Evolutionary conservation across 139 green algal species (phyloP).

Genomic region (Mesostigma viride): DNA sequence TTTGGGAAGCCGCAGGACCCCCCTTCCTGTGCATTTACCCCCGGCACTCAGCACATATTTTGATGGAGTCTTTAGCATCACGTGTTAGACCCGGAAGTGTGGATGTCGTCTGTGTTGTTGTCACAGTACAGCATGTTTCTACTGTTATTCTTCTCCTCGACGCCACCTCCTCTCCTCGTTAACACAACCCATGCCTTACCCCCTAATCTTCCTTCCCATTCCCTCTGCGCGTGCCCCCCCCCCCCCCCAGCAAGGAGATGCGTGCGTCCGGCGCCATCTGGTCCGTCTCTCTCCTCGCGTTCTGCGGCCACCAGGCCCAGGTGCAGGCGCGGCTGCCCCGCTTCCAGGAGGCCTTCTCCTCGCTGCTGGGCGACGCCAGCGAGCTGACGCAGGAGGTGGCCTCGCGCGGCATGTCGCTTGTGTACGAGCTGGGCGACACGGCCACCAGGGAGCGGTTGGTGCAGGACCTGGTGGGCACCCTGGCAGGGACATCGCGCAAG

Average conservation of each 20-base stretch:
- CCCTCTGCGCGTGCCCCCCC: too few relatives aligned
- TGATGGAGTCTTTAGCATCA: too few relatives aligned
- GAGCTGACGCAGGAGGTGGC: conserved; percentile 63
- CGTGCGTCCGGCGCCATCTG: conserved; percentile 59
- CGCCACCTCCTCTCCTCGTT: too few relatives aligned
- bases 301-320: conserved; percentile 36
- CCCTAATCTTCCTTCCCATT: too few relatives aligned
- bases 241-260: conserved; percentile 47
- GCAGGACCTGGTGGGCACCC: conserved; percentile 37
- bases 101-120: too few relatives aligned
- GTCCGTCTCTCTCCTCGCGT: conserved; percentile 65
- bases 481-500: conserved; percentile 13
- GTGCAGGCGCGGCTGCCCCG: conserved; percentile 45
- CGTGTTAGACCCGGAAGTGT: too few relatives aligned
- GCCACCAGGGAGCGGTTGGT: conserved; percentile 50
- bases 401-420: conserved; percentile 53
- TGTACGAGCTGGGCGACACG: conserved; percentile 60
- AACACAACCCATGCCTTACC: too few relatives aligned
- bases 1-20: too few relatives aligned
- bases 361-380: conserved; percentile 65
- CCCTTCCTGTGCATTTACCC: too few relatives aligned
- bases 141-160: too few relatives aligned
- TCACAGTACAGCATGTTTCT: too few relatives aligned
- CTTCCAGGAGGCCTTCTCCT: conserved; percentile 53
- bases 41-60: too few relatives aligned